Evolutionary conservation across 176 grass and related monocot species (phyloP).

Genomic region (Rhipidocladum racemiflorum): DNA sequence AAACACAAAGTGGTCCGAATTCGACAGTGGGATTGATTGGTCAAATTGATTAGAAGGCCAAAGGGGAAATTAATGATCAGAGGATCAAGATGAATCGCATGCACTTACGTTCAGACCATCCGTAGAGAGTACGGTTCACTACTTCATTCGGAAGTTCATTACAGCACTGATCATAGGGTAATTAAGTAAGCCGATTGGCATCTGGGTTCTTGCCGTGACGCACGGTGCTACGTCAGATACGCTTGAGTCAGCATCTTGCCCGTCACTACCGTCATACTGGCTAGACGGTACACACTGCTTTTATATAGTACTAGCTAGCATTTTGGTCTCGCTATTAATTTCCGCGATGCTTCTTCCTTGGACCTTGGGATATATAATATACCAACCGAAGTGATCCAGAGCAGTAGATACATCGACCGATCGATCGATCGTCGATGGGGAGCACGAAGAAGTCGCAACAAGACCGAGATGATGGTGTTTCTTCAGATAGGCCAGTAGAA

Average conservation of each 20-base stretch:
- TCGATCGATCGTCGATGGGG: neutral
- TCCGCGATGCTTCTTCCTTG: neutral
- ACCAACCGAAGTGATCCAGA: neutral
- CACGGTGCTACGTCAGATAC: neutral
- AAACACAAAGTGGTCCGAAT: no score
- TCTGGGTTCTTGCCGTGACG: neutral
- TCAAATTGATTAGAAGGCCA: no score
- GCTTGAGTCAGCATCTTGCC: neutral
- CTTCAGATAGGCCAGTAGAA: neutral
- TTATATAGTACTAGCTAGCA: neutral
- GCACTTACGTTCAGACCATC: no score
- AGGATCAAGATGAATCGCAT: no score
- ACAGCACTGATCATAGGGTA: no score
- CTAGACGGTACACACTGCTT: neutral
- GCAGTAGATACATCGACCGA: neutral
- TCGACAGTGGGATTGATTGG: no score
- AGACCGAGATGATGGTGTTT: neutral
- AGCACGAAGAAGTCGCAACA: neutral
- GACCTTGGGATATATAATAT: neutral
- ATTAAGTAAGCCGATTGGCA: neutral
- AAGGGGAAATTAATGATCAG: no score
- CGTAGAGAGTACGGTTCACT: neutral
- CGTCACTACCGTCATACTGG: neutral
- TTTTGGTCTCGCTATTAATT: neutral
- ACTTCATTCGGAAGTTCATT: neutral